phyloP scores from a whole-genome alignment of 2,329 filamentous ascomycete species.

The Colletotrichum nymphaeae region DNA sequence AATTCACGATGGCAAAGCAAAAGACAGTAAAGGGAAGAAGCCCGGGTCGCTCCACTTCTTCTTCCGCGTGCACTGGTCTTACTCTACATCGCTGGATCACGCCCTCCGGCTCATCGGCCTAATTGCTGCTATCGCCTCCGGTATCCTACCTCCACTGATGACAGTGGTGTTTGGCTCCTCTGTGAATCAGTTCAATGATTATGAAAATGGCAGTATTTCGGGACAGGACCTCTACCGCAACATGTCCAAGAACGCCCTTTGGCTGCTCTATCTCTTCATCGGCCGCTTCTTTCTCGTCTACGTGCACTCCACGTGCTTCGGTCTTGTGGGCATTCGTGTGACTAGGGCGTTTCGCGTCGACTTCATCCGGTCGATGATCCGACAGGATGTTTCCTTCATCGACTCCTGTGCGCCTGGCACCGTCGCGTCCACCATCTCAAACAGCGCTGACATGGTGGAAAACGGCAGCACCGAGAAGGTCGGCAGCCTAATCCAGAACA shows the following conservation, averaged over 20 bases:
- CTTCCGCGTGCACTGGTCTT: not conserved
- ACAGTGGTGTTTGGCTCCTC: not conserved
- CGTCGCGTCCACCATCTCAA: not conserved
- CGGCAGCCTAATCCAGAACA: not conserved
- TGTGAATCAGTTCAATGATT: not conserved
- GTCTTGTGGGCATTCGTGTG: not conserved
- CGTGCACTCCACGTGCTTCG: not conserved
- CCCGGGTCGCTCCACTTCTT: not conserved
- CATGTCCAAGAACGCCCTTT: not conserved
- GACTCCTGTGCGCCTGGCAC: not conserved
- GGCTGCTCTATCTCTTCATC: not conserved
- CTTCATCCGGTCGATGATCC: not conserved
- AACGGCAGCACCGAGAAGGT: not conserved
- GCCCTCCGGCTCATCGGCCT: not conserved
- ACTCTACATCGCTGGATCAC: not conserved
- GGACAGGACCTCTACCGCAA: not conserved
- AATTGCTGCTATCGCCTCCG: not conserved
- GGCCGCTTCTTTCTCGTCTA: not conserved
- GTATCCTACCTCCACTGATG: not conserved
- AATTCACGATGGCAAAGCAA: not conserved
- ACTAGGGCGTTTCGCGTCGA: not conserved
- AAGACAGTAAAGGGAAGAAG: not conserved
- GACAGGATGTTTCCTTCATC: not conserved
- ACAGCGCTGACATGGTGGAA: not conserved
- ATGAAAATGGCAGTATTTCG: not conserved